These are phyloP conservation scores for Pterulicium gracile DNA, from an alignment of 1,284 basidiomycete species.

Conservation along the genomic window DNA sequence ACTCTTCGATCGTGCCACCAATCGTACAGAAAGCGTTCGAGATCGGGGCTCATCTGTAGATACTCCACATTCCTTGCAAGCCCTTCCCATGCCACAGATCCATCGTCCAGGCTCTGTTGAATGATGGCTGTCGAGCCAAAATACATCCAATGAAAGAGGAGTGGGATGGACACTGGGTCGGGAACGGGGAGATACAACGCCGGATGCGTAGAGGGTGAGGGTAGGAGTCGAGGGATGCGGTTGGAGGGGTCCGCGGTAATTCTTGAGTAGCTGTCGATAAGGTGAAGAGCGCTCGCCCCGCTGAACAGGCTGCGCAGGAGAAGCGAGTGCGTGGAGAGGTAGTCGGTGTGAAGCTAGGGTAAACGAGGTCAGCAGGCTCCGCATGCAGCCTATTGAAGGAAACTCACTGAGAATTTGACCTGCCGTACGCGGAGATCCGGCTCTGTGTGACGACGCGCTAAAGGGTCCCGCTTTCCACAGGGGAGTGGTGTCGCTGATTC, in stretches of 20 bases:
- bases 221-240: conserved; percentile 54
- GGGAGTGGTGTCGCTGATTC: conserved; percentile 19
- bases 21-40: conserved; percentile 62
- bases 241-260: conserved; percentile 25
- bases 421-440: conserved; percentile 16
- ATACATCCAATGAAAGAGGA: conserved; percentile 72
- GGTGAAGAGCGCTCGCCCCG: conserved; percentile 49
- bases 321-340: conserved; percentile 61
- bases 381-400: conserved; percentile 29
- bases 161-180: conserved; percentile 59
- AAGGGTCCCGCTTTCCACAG: conserved; percentile 9
- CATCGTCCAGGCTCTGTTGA: conserved; percentile 44
- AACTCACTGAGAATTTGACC: conserved; percentile 24
- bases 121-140: conserved; percentile 54
- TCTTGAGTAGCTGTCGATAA: conserved; percentile 27
- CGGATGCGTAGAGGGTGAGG: conserved; percentile 50
- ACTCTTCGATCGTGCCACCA: conserved; percentile 33
- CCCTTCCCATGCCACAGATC: conserved; percentile 64
- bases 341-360: conserved; percentile 58
- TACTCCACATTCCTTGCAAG: conserved; percentile 76
- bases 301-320: conserved; percentile 58
- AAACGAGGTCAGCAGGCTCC: conserved; percentile 11
- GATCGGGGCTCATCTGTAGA: conserved; percentile 54
- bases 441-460: conserved; percentile 19
- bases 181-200: conserved; percentile 67